These are phyloP conservation scores for Schoenoplectus triqueter DNA, from an alignment of 202 grass and related monocot species.

Conservation along the genomic window DNA sequence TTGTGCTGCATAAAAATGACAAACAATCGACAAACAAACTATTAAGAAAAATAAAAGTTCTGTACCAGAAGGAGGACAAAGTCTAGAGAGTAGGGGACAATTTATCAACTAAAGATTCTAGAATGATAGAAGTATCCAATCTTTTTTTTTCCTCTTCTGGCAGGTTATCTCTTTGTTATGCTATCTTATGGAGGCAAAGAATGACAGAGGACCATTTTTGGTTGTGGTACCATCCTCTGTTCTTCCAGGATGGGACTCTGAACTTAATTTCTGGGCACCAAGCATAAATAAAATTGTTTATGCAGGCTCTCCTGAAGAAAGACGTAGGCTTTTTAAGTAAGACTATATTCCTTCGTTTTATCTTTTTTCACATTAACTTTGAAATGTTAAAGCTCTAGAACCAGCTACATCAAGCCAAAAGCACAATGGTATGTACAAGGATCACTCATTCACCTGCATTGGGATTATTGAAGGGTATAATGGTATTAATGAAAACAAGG, in stretches of 20 bases:
- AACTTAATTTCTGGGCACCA: constrained; percentile 97
- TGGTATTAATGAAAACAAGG: neutral
- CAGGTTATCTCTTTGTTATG: constrained; percentile 96
- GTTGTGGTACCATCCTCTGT: constrained; percentile 98
- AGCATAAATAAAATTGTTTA: constrained; percentile 98
- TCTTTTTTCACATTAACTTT: neutral
- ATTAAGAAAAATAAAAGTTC: neutral
- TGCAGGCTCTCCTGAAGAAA: constrained; percentile 97
- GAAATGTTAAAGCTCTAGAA: neutral
- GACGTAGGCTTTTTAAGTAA: constrained; percentile 96
- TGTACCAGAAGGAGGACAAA: neutral
- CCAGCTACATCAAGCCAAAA: constrained; percentile 8
- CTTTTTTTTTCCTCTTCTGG: constrained; percentile 22
- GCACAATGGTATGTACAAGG: neutral
- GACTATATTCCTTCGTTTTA: constrained; percentile 33
- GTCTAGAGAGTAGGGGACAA: neutral
- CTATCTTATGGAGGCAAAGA: constrained; percentile 99
- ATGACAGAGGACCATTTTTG: constrained; percentile 96
- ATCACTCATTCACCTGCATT: neutral
- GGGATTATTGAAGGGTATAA: neutral
- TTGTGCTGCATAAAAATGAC: neutral
- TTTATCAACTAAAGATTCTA: neutral
- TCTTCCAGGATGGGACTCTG: constrained; percentile 89
- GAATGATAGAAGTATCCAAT: neutral
- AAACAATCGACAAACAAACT: neutral